These are phyloP conservation scores for Agastache rugosa DNA, from an alignment of 257 asterid genomes.

Conservation along the genomic window DNA sequence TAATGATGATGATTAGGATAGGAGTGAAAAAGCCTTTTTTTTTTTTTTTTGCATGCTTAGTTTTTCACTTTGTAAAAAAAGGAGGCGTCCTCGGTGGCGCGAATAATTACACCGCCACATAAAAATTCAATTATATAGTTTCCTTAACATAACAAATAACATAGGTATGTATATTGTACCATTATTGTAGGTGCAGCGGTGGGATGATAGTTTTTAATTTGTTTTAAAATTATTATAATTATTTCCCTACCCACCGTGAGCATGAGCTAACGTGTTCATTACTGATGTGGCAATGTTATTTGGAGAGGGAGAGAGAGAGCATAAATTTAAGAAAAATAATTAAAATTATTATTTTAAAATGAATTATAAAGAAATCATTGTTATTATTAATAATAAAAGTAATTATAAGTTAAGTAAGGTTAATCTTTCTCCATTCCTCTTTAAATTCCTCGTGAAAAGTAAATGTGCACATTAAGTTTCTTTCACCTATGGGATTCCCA, in stretches of 20 bases:
- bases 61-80: constrained; percentile 7
- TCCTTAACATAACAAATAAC: no score
- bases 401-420: background rate
- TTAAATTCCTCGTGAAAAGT: background rate
- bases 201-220: no score
- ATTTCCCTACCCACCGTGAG: no score
- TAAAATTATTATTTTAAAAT: background rate
- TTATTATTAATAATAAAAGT: no score
- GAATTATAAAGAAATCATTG: no score
- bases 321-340: no score
- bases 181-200: no score
- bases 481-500: background rate
- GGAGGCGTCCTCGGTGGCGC: constrained; percentile 29
- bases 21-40: background rate
- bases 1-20: background rate
- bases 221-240: no score
- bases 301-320: background rate
- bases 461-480: no score
- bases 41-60: constrained; percentile 32
- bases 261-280: no score
- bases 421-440: background rate
- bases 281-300: no score
- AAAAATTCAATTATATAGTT: background rate
- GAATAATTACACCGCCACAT: constrained; percentile 34
- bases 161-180: no score